Percentiles rank a stretch among this genome's conserved stretches.
Evolutionary conservation across 495 filamentous ascomycete species (phyloP).

Genomic region (Emericellopsis terricola): DNA sequence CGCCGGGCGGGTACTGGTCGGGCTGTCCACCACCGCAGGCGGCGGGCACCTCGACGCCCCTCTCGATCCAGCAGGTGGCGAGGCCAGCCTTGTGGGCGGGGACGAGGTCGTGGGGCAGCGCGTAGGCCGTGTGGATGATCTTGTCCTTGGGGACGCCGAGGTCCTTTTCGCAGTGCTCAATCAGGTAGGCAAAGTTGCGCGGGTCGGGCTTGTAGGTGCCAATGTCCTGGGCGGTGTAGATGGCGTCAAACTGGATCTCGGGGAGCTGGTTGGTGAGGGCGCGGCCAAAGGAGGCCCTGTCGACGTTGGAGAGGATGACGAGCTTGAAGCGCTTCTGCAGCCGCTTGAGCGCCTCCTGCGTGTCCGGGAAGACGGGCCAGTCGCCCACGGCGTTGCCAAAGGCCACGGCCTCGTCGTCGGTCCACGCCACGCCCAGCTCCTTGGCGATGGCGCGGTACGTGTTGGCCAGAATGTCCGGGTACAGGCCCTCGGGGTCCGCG

Average conservation of each 20-base stretch:
- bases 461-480: constrained; percentile 35
- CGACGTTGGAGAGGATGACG: constrained; percentile 55
- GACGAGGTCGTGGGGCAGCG: constrained; percentile 52
- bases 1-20: constrained; percentile 17
- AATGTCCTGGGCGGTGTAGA: constrained; percentile 59
- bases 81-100: constrained; percentile 46
- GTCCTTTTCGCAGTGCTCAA: constrained; percentile 30
- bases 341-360: constrained; percentile 34
- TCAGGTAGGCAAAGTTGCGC: constrained; percentile 49
- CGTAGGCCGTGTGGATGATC: constrained; percentile 53
- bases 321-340: constrained; percentile 45
- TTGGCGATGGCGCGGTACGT: constrained; percentile 28
- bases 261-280: constrained; percentile 29
- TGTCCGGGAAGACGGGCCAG: constrained; percentile 52
- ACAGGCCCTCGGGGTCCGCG: constrained; percentile 32
- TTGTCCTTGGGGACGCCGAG: constrained; percentile 35
- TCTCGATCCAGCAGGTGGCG: constrained; percentile 50
- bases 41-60: constrained; percentile 29
- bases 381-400: constrained; percentile 37
- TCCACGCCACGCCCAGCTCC: constrained; percentile 19
- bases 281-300: constrained; percentile 38
- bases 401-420: constrained; percentile 9
- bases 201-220: constrained; percentile 57
- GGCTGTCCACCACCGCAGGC: constrained; percentile 22
- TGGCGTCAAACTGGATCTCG: constrained; percentile 37